These are phyloP conservation scores for Leucosporidium creatinivorum DNA, from an alignment of 768 basidiomycete genomes.

Conservation along the genomic window DNA sequence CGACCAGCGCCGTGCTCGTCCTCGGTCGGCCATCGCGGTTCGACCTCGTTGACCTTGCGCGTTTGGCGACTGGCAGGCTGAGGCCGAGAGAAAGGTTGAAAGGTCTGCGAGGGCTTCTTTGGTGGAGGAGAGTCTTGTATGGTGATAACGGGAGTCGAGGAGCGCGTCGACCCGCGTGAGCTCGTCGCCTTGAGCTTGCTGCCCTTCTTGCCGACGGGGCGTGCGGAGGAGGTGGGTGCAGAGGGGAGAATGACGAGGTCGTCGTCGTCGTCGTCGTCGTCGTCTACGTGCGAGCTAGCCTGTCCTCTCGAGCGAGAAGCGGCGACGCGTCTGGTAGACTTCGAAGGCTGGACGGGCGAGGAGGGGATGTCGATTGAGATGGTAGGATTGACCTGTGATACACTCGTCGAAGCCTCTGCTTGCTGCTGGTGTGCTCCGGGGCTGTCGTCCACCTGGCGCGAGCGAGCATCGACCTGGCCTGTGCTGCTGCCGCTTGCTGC, in stretches of 20 bases:
- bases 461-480: not conserved
- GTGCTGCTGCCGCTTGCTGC: not conserved
- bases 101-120: not conserved
- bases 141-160: not conserved
- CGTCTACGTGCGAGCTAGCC: not conserved
- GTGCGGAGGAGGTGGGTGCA: no score
- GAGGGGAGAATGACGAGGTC: not conserved
- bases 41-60: not conserved
- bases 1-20: conserved; percentile 19
- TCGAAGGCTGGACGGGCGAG: not conserved
- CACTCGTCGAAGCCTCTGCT: not conserved
- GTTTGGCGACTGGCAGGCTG: not conserved
- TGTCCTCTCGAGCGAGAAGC: not conserved
- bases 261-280: not conserved
- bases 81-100: conserved; percentile 6
- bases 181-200: not conserved
- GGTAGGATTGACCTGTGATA: not conserved
- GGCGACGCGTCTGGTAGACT: not conserved
- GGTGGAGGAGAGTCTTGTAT: conserved; percentile 2
- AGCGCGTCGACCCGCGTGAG: not conserved
- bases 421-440: not conserved
- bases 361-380: not conserved
- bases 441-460: not conserved
- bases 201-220: not conserved
- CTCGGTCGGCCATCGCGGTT: conserved; percentile 21